phyloP scores from a whole-genome alignment of 1,139 yeast species.

The Yamadazyma diddensiae region DNA sequence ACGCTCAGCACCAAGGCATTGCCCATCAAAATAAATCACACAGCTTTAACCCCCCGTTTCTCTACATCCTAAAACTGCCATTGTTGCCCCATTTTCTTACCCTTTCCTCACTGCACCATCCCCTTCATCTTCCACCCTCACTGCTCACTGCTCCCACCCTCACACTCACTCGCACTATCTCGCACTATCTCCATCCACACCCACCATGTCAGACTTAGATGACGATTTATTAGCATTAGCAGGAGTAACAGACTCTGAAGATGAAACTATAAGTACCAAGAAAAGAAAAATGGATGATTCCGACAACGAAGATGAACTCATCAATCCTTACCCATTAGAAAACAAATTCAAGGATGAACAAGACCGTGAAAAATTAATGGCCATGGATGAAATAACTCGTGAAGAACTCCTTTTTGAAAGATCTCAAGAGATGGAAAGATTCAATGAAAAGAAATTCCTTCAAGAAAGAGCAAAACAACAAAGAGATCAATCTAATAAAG shows the following conservation, averaged over 20 bases:
- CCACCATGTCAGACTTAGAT: conserved; percentile 60
- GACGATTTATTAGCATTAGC: conserved; percentile 92
- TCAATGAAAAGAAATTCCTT: conserved; percentile 75
- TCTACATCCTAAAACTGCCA: too few species aligned
- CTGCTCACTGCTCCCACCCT: too few species aligned
- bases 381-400: conserved; percentile 86
- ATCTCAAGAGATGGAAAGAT: conserved; percentile 85
- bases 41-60: too few species aligned
- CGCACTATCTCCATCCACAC: background rate
- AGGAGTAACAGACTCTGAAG: conserved; percentile 52
- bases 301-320: conserved; percentile 34
- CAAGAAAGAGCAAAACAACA: conserved; percentile 74
- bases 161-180: too few species aligned
- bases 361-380: conserved; percentile 65
- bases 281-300: conserved; percentile 18
- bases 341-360: conserved; percentile 84
- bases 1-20: too few species aligned
- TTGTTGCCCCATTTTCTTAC: too few species aligned
- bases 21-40: too few species aligned
- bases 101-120: too few species aligned
- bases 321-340: conserved; percentile 86
- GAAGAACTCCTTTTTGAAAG: conserved; percentile 91
- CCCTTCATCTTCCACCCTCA: too few species aligned
- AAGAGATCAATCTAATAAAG: conserved; percentile 26
- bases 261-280: conserved; percentile 21